Percentiles rank a stretch among this genome's conserved stretches.
Evolutionary conservation across 768 basidiomycete genomes (phyloP).

Genomic region (Phanerochaete carnosa): DNA sequence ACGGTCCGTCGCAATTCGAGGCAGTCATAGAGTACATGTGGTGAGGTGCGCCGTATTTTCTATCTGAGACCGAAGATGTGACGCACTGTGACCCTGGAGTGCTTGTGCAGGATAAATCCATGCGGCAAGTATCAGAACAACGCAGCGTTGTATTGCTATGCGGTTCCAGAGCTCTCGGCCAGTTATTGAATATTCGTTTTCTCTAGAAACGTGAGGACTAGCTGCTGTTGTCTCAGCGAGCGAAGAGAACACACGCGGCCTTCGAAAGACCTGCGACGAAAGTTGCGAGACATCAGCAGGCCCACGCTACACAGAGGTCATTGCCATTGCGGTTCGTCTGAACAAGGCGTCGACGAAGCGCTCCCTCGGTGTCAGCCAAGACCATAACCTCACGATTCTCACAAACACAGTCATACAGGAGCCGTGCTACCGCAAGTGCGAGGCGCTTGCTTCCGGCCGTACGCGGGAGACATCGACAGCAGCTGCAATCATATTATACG

Average conservation of each 20-base stretch:
- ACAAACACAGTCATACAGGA: constrained; percentile 40
- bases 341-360: constrained; percentile 45
- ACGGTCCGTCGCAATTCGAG: constrained; percentile 35
- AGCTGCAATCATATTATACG: constrained; percentile 37
- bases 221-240: constrained; percentile 38
- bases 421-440: constrained; percentile 43
- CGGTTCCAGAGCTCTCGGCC: constrained; percentile 43
- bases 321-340: constrained; percentile 50
- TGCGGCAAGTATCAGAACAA: constrained; percentile 65
- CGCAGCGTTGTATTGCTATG: constrained; percentile 56
- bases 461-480: constrained; percentile 30
- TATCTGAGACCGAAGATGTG: constrained; percentile 47
- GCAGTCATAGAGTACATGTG: constrained; percentile 22
- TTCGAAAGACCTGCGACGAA: constrained; percentile 42
- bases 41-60: constrained; percentile 18
- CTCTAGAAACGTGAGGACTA: not conserved
- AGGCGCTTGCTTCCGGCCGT: constrained; percentile 44
- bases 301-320: constrained; percentile 39
- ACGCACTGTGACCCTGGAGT: constrained; percentile 63
- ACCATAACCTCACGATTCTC: constrained; percentile 32
- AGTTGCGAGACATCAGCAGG: constrained; percentile 28
- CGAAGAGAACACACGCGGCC: constrained; percentile 53
- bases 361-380: constrained; percentile 36
- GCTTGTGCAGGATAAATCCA: constrained; percentile 65
- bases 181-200: constrained; percentile 41